Conservation (phyloP, 2,329 filamentous ascomycete genomes). For the Fusarium sp. region DNA sequence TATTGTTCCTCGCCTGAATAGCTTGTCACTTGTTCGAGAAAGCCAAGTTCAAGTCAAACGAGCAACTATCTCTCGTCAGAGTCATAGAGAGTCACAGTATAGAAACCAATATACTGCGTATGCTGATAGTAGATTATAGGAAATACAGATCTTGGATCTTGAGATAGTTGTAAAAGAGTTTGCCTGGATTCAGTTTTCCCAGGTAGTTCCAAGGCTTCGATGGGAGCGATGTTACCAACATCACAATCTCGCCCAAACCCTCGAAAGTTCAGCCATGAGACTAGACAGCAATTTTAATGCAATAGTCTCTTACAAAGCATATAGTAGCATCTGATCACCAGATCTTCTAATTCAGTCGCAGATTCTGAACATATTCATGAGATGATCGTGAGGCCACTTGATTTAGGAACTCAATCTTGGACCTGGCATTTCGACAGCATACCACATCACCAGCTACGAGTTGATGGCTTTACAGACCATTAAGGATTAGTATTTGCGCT, state of each 20-base stretch:
- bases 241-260: too few relatives aligned
- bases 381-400: too few relatives aligned
- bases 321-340: too few relatives aligned
- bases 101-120: too few relatives aligned
- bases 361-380: background rate
- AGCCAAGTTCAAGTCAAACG: background rate
- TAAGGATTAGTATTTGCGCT: rapidly evolving
- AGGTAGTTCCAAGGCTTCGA: background rate
- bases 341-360: too few relatives aligned
- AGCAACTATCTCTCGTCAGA: background rate
- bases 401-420: too few relatives aligned
- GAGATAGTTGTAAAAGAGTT: too few relatives aligned
- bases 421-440: background rate
- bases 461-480: background rate
- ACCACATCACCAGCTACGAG: background rate
- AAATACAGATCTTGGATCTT: background rate
- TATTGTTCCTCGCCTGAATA: too few relatives aligned
- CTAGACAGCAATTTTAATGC: too few relatives aligned
- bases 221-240: background rate
- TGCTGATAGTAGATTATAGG: rapidly evolving
- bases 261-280: background rate
- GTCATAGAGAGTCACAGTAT: background rate
- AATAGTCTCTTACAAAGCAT: too few relatives aligned
- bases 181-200: background rate
- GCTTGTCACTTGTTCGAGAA: too few relatives aligned